phyloP scores from a whole-genome alignment of 805 yeast genomes.

The Danielia reshetovae region DNA sequence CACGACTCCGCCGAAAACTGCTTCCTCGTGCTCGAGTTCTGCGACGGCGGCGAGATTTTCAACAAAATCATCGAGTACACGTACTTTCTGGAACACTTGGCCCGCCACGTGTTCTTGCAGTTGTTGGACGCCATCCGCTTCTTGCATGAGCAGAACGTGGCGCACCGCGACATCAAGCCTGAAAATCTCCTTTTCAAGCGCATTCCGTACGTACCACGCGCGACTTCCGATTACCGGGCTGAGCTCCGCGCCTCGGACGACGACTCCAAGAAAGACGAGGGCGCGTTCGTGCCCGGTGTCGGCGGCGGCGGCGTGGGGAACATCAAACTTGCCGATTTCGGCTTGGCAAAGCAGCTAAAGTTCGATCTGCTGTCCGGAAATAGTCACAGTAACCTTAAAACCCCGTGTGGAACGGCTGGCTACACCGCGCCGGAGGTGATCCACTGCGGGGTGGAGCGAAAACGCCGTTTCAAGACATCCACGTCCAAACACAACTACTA shows the following conservation, averaged over 20 bases:
- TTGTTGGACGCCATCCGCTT: slow-evolving; percentile 63
- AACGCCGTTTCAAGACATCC: slow-evolving; percentile 12
- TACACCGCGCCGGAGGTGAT: slow-evolving; percentile 99
- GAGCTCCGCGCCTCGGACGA: slow-evolving; percentile 64
- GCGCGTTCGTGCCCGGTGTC: slow-evolving; percentile 68
- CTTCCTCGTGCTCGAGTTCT: slow-evolving; percentile 68
- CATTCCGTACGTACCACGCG: slow-evolving; percentile 42
- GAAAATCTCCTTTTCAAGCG: slow-evolving; percentile 69
- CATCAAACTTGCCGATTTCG: slow-evolving; percentile 93
- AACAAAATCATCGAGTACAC: slow-evolving; percentile 64
- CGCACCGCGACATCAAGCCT: slow-evolving; percentile 81
- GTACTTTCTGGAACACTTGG: slow-evolving; percentile 59
- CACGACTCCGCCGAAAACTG: slow-evolving; percentile 59
- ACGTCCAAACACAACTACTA: slow-evolving; percentile 35
- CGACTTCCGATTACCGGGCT: slow-evolving; percentile 34
- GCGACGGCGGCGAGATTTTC: slow-evolving; percentile 76
- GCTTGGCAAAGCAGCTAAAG: slow-evolving; percentile 86
- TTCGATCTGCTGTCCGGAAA: slow-evolving; percentile 37
- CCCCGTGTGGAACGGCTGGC: slow-evolving; percentile 99
- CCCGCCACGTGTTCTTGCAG: slow-evolving; percentile 61
- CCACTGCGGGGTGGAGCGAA: slow-evolving; percentile 63
- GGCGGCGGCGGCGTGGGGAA: slow-evolving; percentile 93
- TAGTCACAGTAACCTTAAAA: slow-evolving; percentile 62
- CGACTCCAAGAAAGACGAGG: slow-evolving; percentile 76
- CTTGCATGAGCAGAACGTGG: slow-evolving; percentile 72